These are phyloP conservation scores for Metarhizium rileyi DNA, from an alignment of 2,329 filamentous ascomycete species.

Conservation along the genomic window DNA sequence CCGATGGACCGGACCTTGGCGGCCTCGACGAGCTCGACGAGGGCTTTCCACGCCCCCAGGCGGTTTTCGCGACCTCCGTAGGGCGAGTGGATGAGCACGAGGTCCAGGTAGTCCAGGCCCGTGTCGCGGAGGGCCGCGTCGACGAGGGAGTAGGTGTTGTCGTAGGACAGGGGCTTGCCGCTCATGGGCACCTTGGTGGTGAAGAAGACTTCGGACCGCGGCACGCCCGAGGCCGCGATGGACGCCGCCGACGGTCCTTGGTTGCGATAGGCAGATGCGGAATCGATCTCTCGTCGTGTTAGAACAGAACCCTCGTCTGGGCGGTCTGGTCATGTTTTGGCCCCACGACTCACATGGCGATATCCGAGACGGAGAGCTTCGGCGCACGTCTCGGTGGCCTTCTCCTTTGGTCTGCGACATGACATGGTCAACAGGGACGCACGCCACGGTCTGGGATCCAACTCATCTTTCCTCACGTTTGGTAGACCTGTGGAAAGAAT, in stretches of 20 bases:
- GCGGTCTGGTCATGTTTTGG: not conserved
- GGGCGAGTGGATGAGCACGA: constrained; percentile 53
- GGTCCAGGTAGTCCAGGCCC: constrained; percentile 56
- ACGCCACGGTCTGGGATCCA: not conserved
- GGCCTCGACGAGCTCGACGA: constrained; percentile 53
- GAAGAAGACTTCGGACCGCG: constrained; percentile 43
- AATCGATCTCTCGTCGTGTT: constrained; percentile 34
- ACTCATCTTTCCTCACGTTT: constrained; percentile 32
- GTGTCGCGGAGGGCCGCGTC: constrained; percentile 52
- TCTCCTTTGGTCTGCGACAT: constrained; percentile 20
- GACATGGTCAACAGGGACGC: not conserved
- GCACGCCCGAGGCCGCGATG: constrained; percentile 30
- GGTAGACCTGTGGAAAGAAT: constrained; percentile 33
- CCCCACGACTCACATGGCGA: constrained; percentile 36
- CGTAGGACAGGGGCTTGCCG: constrained; percentile 40
- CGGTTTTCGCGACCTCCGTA: constrained; percentile 46
- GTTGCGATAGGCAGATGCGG: constrained; percentile 41
- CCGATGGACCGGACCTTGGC: constrained; percentile 53
- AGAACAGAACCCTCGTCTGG: not conserved
- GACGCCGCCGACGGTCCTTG: constrained; percentile 38
- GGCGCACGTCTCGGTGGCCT: constrained; percentile 26
- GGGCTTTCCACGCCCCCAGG: constrained; percentile 51
- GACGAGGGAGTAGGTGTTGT: constrained; percentile 53
- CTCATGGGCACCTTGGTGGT: constrained; percentile 44
- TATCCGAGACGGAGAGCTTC: constrained; percentile 42